Conservation (phyloP, 2,329 filamentous ascomycete genomes). For the Teratosphaeria nubilosa region DNA sequence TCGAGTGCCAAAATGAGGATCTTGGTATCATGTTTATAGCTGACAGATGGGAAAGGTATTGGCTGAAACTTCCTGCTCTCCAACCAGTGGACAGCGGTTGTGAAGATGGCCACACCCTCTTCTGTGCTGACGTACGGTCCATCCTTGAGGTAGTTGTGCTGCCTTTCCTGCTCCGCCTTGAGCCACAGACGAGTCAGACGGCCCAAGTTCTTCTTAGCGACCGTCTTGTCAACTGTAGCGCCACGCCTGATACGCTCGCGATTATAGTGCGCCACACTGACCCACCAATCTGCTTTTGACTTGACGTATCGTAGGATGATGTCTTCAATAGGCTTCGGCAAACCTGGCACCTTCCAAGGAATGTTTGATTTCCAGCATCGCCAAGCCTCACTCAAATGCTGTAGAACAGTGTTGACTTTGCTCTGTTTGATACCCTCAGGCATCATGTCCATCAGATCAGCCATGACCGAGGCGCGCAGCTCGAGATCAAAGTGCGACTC, state of each 20-base stretch:
- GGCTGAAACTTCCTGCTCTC: slow-evolving; percentile 97
- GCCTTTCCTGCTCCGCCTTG: slow-evolving; percentile 94
- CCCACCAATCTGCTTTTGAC: slow-evolving; percentile 99
- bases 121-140: slow-evolving; percentile 97
- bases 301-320: slow-evolving; percentile 98
- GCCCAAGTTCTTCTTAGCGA: slow-evolving; percentile 97
- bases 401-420: slow-evolving; percentile 95
- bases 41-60: slow-evolving; percentile 96
- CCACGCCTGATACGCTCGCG: slow-evolving; percentile 92
- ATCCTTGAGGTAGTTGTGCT: slow-evolving; percentile 99
- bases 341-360: slow-evolving; percentile 94
- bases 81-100: slow-evolving; percentile 96
- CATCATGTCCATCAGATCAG: slow-evolving; percentile 99
- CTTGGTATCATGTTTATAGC: slow-evolving; percentile 99
- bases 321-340: slow-evolving; percentile 95
- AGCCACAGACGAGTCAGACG: slow-evolving; percentile 91
- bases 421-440: slow-evolving; percentile 98
- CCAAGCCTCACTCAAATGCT: slow-evolving; percentile 97
- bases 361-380: slow-evolving; percentile 99
- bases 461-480: slow-evolving; percentile 95
- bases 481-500: slow-evolving; percentile 98
- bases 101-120: slow-evolving; percentile 97
- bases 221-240: slow-evolving; percentile 96
- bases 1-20: slow-evolving; percentile 93
- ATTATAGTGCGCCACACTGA: slow-evolving; percentile 97